Base-by-base conservation (phyloP, 495 filamentous ascomycete genomes). In the Penicillium soppii region DNA sequence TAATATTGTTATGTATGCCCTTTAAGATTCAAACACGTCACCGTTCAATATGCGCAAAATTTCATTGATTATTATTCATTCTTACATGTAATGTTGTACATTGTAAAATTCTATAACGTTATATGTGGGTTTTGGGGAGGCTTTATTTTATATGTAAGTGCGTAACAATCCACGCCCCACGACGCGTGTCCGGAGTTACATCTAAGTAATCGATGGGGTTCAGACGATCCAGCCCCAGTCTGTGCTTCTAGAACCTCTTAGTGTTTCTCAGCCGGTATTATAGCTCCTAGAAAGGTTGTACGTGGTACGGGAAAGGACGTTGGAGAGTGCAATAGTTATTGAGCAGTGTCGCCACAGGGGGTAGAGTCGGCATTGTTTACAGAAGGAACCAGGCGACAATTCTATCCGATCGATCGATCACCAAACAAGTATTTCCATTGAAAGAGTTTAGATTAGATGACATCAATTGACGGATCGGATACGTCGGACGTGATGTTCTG, bases 171-270 rank as follows among this genome's bases (percentile, higher is more conserved):
- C 45, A 26, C 48, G 42, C 41, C 47, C 47, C 12, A 50, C 30
- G 43, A 57, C 54, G 55, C 46, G 50, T 43, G 50, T 58, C 23
- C 29, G 26, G 20, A 25, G 19, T 32, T 5, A 32, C 13, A n/a
- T n/a, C n/a, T n/a, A n/a, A n/a, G n/a, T n/a, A n/a, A n/a, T n/a
- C n/a, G n/a, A n/a, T n/a, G n/a, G n/a, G n/a, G n/a, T n/a, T n/a
- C n/a, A n/a, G n/a, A n/a, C n/a, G n/a, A n/a, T n/a, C n/a, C n/a
- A n/a, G n/a, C n/a, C n/a, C n/a, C n/a, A n/a, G n/a, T n/a, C n/a
- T n/a, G 21, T 22, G 42, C 29, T 45, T 54, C 56, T 50, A 53
- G n/a, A n/a, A n/a, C n/a, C n/a, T n/a, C n/a, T n/a, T n/a, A n/a
- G n/a, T n/a, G n/a, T n/a, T n/a, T n/a, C n/a, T n/a, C n/a, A n/a